These are phyloP conservation scores for Aaosphaeria arxii DNA, from an alignment of 2,329 filamentous ascomycete genomes.

Conservation along the genomic window DNA sequence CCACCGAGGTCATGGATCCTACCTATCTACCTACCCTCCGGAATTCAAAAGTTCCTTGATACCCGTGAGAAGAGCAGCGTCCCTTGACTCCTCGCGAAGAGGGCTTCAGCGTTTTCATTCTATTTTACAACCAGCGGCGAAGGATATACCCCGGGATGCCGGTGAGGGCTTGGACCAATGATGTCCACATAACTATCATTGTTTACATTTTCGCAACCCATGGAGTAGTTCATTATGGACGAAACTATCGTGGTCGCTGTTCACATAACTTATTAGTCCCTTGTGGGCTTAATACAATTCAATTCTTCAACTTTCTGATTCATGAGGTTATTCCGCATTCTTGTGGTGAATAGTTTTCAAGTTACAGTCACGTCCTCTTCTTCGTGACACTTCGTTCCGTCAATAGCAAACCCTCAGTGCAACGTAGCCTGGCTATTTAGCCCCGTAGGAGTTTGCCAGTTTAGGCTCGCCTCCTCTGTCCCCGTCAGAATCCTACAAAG, in stretches of 20 bases:
- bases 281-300: not conserved
- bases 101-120: not conserved
- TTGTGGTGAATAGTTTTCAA: not conserved
- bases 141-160: slow-evolving; percentile 32
- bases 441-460: no score
- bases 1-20: not conserved
- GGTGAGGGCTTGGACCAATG: slow-evolving; percentile 25
- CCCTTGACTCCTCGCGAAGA: not conserved
- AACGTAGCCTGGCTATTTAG: no score
- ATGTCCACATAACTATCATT: not conserved
- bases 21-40: not conserved
- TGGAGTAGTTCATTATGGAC: no score
- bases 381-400: no score
- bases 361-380: not conserved
- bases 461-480: not conserved
- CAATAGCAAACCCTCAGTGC: no score
- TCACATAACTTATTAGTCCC: not conserved
- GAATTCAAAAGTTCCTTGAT: not conserved
- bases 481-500: not conserved
- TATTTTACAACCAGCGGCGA: slow-evolving; percentile 30
- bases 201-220: not conserved
- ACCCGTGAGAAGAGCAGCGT: not conserved
- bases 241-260: not conserved
- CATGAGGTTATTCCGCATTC: not conserved
- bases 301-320: not conserved